Evolutionary conservation across 2,329 filamentous ascomycete genomes (phyloP).

Genomic region (Trichoderma atrobrunneum): DNA sequence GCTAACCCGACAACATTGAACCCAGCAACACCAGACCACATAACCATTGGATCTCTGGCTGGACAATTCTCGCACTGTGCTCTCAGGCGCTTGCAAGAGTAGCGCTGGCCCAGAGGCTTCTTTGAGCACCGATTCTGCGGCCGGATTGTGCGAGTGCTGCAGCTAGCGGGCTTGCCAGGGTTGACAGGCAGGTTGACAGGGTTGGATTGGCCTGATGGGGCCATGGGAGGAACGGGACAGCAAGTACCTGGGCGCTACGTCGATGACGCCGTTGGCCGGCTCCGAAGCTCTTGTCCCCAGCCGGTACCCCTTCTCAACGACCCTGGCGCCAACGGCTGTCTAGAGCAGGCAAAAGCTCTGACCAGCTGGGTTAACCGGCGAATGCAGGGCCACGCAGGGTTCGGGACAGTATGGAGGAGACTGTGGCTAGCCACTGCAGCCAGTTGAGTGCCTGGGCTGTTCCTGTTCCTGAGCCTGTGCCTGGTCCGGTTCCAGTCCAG

Average conservation of each 20-base stretch:
- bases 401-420: slow-evolving; percentile 1
- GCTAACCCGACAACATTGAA: too few relatives aligned
- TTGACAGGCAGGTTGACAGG: slow-evolving; percentile 12
- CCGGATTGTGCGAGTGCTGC: slow-evolving; percentile 1
- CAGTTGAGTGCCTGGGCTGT: not conserved
- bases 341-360: slow-evolving; percentile 8
- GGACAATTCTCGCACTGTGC: not conserved
- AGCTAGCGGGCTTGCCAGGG: slow-evolving; percentile 4
- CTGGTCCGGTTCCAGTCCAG: not conserved
- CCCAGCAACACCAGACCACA: too few relatives aligned
- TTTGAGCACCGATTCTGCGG: slow-evolving; percentile 15
- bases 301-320: slow-evolving; percentile 5
- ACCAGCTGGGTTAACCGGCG: slow-evolving; percentile 16
- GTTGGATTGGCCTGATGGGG: not conserved
- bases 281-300: not conserved
- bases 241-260: slow-evolving; percentile 5
- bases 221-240: not conserved
- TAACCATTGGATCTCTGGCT: not conserved
- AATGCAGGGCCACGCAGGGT: slow-evolving; percentile 18
- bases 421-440: slow-evolving; percentile 2
- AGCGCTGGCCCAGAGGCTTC: slow-evolving; percentile 6
- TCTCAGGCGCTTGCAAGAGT: not conserved
- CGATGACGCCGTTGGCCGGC: not conserved
- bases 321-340: slow-evolving; percentile 10
- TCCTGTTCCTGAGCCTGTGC: not conserved